Percentiles rank a stretch among this genome's conserved stretches.
Conservation (phyloP, 1,284 basidiomycete genomes). For the Lentinula novae-zelandiae region DNA sequence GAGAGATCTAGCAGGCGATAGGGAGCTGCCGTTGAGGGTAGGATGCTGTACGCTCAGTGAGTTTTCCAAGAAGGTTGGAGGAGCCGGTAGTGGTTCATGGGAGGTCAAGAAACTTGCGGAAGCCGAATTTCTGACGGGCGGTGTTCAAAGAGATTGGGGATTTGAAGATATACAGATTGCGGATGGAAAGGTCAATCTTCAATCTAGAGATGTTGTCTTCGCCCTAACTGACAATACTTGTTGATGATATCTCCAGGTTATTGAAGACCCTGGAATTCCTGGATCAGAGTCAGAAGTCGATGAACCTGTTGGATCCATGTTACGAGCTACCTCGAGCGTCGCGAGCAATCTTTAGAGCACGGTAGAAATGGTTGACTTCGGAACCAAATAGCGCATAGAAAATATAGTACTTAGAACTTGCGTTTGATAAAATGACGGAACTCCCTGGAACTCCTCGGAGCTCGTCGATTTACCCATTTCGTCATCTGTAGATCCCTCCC, state of each 20-base stretch:
- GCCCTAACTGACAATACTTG: background rate
- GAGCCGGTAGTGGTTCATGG: slow-evolving; percentile 34
- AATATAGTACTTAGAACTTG: no score
- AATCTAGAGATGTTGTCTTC: background rate
- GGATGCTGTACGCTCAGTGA: slow-evolving; percentile 71
- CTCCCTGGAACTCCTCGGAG: no score
- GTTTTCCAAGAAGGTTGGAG: slow-evolving; percentile 35
- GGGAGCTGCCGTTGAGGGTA: slow-evolving; percentile 47
- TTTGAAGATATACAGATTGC: slow-evolving; percentile 65
- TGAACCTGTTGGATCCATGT: slow-evolving; percentile 43
- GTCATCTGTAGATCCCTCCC: no score
- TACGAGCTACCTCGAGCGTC: background rate
- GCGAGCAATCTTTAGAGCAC: background rate
- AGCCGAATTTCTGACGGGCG: slow-evolving; percentile 52
- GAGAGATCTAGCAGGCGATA: slow-evolving; percentile 54
- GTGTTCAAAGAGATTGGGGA: slow-evolving; percentile 74
- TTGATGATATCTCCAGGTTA: slow-evolving; percentile 21
- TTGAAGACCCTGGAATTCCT: slow-evolving; percentile 53
- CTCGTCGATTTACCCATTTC: no score
- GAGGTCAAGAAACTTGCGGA: slow-evolving; percentile 43
- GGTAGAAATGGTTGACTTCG: background rate
- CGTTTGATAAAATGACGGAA: no score
- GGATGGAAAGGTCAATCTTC: slow-evolving; percentile 38
- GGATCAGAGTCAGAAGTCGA: slow-evolving; percentile 60
- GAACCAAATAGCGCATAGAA: no score